A percentile compares a stretch with the other conserved stretches of the same genome.
phyloP scores from a whole-genome alignment of 2,329 filamentous ascomycete genomes.

The Pseudogymnoascus verrucosus region DNA sequence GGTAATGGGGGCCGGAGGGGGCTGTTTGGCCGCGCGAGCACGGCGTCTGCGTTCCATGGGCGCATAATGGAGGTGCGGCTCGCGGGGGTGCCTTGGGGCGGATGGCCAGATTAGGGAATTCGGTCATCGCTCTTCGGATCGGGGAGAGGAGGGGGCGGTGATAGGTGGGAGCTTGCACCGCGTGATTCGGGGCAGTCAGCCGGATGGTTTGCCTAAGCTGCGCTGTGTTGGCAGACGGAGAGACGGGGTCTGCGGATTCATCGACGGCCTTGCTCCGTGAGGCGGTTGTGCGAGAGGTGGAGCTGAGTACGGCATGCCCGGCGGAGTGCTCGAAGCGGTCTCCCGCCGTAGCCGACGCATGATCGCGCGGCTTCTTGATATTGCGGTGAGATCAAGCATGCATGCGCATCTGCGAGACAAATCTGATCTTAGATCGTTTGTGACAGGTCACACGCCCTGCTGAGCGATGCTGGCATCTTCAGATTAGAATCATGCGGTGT shows the following conservation, averaged over 20 bases:
- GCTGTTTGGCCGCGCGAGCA: not conserved
- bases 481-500: slow-evolving; percentile 6
- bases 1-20: not conserved
- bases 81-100: not conserved
- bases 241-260: not conserved
- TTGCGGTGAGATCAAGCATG: not conserved
- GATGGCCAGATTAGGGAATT: not conserved
- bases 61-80: slow-evolving; percentile 1
- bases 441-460: slow-evolving; percentile 6
- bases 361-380: not conserved
- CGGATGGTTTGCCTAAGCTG: not conserved
- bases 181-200: slow-evolving; percentile 1
- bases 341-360: not conserved
- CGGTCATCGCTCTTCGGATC: not conserved
- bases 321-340: not conserved
- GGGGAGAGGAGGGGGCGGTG: not conserved
- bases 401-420: not conserved
- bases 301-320: not conserved
- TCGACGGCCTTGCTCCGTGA: not conserved
- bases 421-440: slow-evolving; percentile 3
- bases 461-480: not conserved
- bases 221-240: not conserved
- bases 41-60: not conserved
- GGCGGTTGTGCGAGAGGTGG: not conserved
- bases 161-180: not conserved